Conservation (phyloP, 1,284 basidiomycete genomes). For the Cutaneotrichosporon dermatis region DNA sequence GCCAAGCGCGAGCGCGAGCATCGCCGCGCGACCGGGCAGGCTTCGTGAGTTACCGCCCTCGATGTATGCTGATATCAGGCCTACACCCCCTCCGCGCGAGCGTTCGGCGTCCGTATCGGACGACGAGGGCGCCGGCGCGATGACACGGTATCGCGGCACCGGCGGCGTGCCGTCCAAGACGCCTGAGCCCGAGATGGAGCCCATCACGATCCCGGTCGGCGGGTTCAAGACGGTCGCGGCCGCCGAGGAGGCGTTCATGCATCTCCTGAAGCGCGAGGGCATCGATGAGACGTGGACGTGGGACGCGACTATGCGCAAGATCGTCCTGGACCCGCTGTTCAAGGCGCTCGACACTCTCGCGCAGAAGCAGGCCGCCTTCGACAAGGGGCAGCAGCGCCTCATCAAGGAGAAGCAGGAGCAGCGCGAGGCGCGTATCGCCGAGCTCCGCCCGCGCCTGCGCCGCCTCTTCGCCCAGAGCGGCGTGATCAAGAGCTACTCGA, state of each 20-base stretch:
- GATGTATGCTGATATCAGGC: conserved; percentile 8
- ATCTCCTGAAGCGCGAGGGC: conserved; percentile 78
- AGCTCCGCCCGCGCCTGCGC: conserved; percentile 73
- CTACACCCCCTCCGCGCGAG: conserved; percentile 1
- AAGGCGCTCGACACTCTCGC: conserved; percentile 88
- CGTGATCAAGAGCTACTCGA: conserved; percentile 81
- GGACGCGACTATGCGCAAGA: conserved; percentile 96
- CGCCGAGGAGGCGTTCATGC: conserved; percentile 89
- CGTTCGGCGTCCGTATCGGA: not conserved
- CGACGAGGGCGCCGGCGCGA: conserved; percentile 5
- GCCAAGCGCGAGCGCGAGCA: conserved; percentile 13
- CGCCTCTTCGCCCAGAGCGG: conserved; percentile 72
- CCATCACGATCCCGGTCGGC: conserved; percentile 70
- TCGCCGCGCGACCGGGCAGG: conserved; percentile 20
- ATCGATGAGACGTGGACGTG: conserved; percentile 92
- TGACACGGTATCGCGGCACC: conserved; percentile 4
- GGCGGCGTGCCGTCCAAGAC: not conserved
- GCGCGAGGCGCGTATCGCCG: conserved; percentile 69
- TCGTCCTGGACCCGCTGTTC: conserved; percentile 96
- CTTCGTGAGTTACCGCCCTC: conserved; percentile 21
- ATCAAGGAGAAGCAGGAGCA: conserved; percentile 70
- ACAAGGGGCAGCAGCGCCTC: conserved; percentile 55
- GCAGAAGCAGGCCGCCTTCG: conserved; percentile 89
- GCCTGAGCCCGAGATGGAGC: conserved; percentile 16
- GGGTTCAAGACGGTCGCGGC: conserved; percentile 81